Evolutionary conservation across 176 grass and related monocot genomes (phyloP).

Genomic region (Triticum dicoccoides): DNA sequence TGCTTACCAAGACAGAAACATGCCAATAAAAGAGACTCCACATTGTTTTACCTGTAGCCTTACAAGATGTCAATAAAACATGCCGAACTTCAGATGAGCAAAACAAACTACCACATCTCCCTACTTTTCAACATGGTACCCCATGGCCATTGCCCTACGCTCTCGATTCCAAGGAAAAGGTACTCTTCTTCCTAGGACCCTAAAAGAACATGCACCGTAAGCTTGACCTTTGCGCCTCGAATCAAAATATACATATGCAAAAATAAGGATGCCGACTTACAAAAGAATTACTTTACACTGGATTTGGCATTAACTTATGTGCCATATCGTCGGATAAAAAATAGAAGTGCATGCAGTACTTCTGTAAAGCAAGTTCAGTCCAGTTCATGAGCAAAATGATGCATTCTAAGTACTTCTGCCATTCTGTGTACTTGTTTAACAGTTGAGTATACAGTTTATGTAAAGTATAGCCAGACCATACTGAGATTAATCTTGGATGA

Average conservation of each 20-base stretch:
- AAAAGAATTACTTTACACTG: neutral
- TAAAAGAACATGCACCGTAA: constrained; percentile 31
- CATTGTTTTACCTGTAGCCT: neutral
- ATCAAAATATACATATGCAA: neutral
- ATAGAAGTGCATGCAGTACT: neutral
- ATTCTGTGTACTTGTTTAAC: neutral
- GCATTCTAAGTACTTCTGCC: neutral
- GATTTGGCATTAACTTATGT: neutral
- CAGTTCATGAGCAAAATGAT: neutral
- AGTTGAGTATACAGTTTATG: neutral
- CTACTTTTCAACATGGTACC: constrained; percentile 30
- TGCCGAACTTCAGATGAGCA: constrained; percentile 12
- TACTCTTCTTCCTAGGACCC: constrained; percentile 99
- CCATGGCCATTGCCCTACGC: constrained; percentile 30
- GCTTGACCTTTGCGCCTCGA: neutral
- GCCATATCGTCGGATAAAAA: neutral
- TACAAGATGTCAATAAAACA: neutral
- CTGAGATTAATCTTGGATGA: neutral
- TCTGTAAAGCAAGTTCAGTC: neutral
- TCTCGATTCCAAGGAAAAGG: constrained; percentile 76
- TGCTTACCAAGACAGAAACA: too few species aligned
- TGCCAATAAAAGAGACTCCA: neutral
- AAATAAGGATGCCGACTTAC: neutral
- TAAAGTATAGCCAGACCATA: neutral
- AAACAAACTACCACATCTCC: constrained; percentile 6